These are phyloP conservation scores for Linaria vulgaris DNA, from an alignment of 257 asterid species.

Conservation along the genomic window DNA sequence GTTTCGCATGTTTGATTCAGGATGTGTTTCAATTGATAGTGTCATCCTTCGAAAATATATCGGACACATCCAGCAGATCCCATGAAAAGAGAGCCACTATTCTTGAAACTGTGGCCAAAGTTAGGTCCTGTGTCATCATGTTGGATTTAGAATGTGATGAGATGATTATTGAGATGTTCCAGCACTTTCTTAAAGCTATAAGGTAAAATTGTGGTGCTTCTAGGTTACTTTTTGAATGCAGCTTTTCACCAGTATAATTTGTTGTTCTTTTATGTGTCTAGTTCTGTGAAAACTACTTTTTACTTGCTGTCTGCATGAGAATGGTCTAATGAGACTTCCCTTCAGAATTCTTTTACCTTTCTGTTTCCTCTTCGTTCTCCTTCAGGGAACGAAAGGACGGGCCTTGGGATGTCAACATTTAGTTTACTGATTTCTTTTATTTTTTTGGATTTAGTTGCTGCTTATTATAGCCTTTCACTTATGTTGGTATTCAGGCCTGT, in stretches of 20 bases:
- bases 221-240: constrained; percentile 14
- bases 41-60: constrained; percentile 73
- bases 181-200: constrained; percentile 69
- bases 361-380: not conserved
- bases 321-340: not conserved
- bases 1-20: constrained; percentile 44
- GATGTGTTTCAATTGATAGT: constrained; percentile 85
- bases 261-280: constrained; percentile 9
- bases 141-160: constrained; percentile 94
- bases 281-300: not conserved
- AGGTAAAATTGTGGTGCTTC: constrained; percentile 47
- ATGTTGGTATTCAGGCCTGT: not conserved
- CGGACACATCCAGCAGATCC: constrained; percentile 76
- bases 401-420: not conserved
- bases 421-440: not conserved
- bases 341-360: not conserved
- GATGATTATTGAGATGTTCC: constrained; percentile 85
- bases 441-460: not conserved
- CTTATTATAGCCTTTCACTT: not conserved
- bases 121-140: constrained; percentile 94
- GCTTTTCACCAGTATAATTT: constrained; percentile 4
- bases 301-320: not conserved
- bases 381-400: not conserved
- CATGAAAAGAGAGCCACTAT: constrained; percentile 64
- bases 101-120: constrained; percentile 95